These are phyloP conservation scores for Pycnococcus provasolii DNA, from an alignment of 139 green algal genomes.

Conservation along the genomic window DNA sequence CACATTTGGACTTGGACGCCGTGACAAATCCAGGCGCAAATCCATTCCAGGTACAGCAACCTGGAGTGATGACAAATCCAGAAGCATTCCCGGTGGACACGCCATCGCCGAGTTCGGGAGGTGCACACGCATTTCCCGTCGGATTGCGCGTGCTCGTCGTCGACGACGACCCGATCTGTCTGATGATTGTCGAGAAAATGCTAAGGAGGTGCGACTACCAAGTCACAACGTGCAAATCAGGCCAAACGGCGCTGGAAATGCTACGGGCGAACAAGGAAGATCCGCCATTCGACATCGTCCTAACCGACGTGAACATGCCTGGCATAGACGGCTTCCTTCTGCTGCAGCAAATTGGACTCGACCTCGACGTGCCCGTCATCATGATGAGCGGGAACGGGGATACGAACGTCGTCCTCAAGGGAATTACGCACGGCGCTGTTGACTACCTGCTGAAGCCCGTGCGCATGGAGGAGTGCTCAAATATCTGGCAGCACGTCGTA, in stretches of 20 bases:
- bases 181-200: conserved; percentile 86
- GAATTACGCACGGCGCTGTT: conserved; percentile 86
- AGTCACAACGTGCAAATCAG: conserved; percentile 14
- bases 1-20: no score
- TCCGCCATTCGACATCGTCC: conserved; percentile 72
- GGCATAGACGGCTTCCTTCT: conserved; percentile 96
- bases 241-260: conserved; percentile 1
- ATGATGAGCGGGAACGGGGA: conserved; percentile 95
- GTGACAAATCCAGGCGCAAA: no score
- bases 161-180: conserved; percentile 81
- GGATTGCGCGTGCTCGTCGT: conserved; percentile 72
- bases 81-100: no score
- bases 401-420: conserved; percentile 73
- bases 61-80: no score
- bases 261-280: conserved; percentile 1
- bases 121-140: conserved; percentile 23
- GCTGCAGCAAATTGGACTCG: conserved; percentile 76
- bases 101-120: not conserved
- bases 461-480: conserved; percentile 83
- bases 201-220: conserved; percentile 71
- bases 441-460: conserved; percentile 98
- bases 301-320: conserved; percentile 96
- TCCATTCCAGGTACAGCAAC: no score
- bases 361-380: conserved; percentile 89
- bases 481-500: conserved; percentile 96